These are phyloP conservation scores for Myotisia sp. DNA, from an alignment of 2,329 filamentous ascomycete genomes.

Conservation along the genomic window DNA sequence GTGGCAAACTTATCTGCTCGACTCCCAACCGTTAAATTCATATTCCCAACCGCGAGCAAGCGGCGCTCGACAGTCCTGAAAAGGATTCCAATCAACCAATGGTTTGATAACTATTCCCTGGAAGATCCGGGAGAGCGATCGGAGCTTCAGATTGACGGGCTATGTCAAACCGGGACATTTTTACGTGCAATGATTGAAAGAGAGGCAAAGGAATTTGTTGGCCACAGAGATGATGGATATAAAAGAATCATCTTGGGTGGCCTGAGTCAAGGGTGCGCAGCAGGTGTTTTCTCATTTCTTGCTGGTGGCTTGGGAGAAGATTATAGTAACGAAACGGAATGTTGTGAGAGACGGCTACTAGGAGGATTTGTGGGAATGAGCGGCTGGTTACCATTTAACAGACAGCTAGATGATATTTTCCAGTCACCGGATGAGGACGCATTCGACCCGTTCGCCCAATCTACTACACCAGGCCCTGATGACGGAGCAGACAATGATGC, in stretches of 20 bases:
- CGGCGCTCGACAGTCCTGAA: constrained; percentile 33
- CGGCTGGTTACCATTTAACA: constrained; percentile 32
- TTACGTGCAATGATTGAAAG: constrained; percentile 22
- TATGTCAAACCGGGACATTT: constrained; percentile 29
- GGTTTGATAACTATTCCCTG: constrained; percentile 38
- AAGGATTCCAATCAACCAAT: constrained; percentile 34
- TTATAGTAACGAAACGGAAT: constrained; percentile 3
- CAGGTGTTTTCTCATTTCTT: constrained; percentile 31
- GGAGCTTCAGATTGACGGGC: constrained; percentile 33
- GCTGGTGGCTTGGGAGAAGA: not conserved
- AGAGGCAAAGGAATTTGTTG: constrained; percentile 18
- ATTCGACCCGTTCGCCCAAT: not conserved
- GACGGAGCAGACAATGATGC: not conserved
- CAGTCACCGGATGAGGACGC: not conserved
- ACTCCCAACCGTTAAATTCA: constrained; percentile 28
- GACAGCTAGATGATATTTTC: not conserved
- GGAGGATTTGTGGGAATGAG: constrained; percentile 37
- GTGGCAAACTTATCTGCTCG: constrained; percentile 6
- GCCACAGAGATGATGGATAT: constrained; percentile 23
- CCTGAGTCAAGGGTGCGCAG: constrained; percentile 41
- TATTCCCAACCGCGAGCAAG: constrained; percentile 39
- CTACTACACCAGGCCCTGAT: not conserved
- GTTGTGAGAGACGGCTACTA: no score
- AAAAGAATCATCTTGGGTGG: constrained; percentile 35
- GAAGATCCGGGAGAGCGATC: constrained; percentile 28